Conservation (phyloP, 179 eudicot species). For the Silene coronaria region DNA sequence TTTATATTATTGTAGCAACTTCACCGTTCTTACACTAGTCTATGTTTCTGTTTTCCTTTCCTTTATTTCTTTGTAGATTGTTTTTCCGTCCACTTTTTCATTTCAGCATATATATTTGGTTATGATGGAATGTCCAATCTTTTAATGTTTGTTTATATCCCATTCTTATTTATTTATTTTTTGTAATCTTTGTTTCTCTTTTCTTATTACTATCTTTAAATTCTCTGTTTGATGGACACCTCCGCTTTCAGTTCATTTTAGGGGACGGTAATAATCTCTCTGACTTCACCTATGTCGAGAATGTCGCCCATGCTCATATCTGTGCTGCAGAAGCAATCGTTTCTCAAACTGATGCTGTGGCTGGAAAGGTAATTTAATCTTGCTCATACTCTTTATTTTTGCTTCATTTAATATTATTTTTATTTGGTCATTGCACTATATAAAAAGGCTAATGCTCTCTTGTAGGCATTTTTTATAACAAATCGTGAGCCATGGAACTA, state of each 20-base stretch:
- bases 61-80: neutral
- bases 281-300: constrained; percentile 91
- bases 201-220: constrained; percentile 23
- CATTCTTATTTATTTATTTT: neutral
- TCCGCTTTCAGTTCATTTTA: constrained; percentile 71
- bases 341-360: constrained; percentile 43
- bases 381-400: neutral
- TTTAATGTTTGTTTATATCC: neutral
- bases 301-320: constrained; percentile 85
- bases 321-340: constrained; percentile 83
- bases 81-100: neutral
- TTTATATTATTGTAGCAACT: neutral
- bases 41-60: neutral
- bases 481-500: constrained; percentile 69
- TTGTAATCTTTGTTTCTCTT: neutral
- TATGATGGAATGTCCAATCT: neutral
- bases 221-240: constrained; percentile 15
- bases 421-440: neutral
- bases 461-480: constrained; percentile 81
- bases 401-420: neutral
- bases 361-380: constrained; percentile 64
- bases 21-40: neutral
- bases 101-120: neutral
- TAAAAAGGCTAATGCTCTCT: constrained; percentile 13
- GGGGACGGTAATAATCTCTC: constrained; percentile 59